Percentiles rank a stretch among this genome's conserved stretches.
Conservation (phyloP, 192 early-diverging fungal genomes). For the Mortierella antarctica region DNA sequence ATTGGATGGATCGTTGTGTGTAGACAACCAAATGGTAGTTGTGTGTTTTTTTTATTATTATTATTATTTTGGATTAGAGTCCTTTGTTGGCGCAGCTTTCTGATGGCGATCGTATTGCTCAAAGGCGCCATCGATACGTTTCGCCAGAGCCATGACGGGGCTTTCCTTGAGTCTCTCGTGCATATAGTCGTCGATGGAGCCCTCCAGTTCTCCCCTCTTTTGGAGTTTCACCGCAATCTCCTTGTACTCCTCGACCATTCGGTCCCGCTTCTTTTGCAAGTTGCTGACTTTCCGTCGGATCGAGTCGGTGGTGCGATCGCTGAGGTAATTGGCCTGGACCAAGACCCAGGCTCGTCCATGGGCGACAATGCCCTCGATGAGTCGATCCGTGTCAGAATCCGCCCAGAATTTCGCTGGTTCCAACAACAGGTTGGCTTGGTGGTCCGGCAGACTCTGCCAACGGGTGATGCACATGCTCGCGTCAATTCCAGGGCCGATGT, state of each 20-base stretch:
- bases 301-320: constrained; percentile 23
- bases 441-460: constrained; percentile 20
- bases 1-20: no score
- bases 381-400: background rate
- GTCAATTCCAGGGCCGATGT: constrained; percentile 36
- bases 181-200: constrained; percentile 2
- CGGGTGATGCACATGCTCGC: constrained; percentile 27
- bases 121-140: background rate
- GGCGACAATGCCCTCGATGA: constrained; percentile 6
- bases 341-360: constrained; percentile 20
- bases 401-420: constrained; percentile 17
- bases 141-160: background rate
- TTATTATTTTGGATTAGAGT: no score
- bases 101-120: background rate
- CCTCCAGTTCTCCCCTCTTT: background rate
- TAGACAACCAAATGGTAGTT: no score
- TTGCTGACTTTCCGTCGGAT: constrained; percentile 46
- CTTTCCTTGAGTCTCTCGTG: background rate
- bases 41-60: no score
- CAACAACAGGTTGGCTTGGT: background rate
- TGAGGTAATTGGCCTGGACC: constrained; percentile 21
- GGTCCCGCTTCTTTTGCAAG: constrained; percentile 13
- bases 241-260: background rate
- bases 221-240: background rate
- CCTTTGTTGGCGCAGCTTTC: background rate